Evolutionary conservation across 331 rosid species (phyloP), one percentile per base, ranked within the genome.

Genomic region (Telfairia occidentalis): DNA sequence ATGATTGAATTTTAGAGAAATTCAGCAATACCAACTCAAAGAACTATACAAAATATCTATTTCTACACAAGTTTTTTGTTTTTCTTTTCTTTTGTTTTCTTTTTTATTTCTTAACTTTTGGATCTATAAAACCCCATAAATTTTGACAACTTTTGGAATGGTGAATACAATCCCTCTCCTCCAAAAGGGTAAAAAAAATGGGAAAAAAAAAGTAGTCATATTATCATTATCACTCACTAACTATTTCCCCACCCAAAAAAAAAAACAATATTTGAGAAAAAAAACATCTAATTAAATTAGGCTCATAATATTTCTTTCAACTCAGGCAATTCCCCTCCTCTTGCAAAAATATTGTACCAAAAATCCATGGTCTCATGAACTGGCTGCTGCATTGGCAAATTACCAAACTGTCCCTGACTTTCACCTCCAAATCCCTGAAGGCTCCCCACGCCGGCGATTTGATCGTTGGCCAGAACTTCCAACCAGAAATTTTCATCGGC

Each of bases 251-350:
- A 63, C 67, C 34, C 63, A 11, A 13, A 29, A 59, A 7, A 58
- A 32, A 32, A 60, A 30, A 3, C 45, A 61, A 60, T 30, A 50
- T 8, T 50, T n/a, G n/a, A n/a, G n/a, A n/a, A n/a, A 50, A 19
- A 61, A 59, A 24, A 59, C 7, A 15, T 9, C 40, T 61, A 32
- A 61, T 61, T 34, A 2, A 32, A 61, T 69, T 3, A 13, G 40
- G 7, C 12, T 69, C 53, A 69, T 12, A 70, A 23, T 43, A 70
- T 70, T 21, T 70, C 58, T 67, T 67, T 67, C 16, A 70, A 70
- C 58, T 70, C 75, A 8, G 55, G 8, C 21, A 67, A 67, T 12
- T 67, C 74, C 34, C 73, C 73, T 66, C 73, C 74, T 69, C 59
- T 46, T 71, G 76, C 2, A 28, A 48, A 71, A 28, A 48, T 49